phyloP scores from a whole-genome alignment of 768 basidiomycete genomes.

The Phylloporus arenicola region DNA sequence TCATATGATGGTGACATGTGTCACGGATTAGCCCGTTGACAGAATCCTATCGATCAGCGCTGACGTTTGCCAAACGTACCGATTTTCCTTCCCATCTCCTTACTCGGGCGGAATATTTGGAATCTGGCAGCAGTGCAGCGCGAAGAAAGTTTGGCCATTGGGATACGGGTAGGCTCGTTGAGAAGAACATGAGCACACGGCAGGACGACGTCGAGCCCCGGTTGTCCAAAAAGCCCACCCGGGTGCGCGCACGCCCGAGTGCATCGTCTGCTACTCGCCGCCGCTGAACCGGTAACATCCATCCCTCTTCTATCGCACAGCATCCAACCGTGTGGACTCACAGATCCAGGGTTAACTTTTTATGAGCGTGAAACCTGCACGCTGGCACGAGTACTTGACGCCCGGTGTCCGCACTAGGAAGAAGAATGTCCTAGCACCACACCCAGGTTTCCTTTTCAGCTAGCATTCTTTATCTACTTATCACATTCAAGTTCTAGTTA shows the following conservation, averaged over 20 bases:
- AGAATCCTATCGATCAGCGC: conserved; percentile 59
- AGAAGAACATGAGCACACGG: conserved; percentile 20
- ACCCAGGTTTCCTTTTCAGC: conserved; percentile 4
- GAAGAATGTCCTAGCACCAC: neutral
- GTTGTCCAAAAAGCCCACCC: conserved; percentile 24
- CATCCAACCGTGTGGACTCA: conserved; percentile 5
- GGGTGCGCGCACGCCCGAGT: conserved; percentile 20
- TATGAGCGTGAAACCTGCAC: conserved; percentile 3
- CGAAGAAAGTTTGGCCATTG: conserved; percentile 70
- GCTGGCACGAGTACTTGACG: neutral
- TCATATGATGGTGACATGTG: conserved; percentile 11
- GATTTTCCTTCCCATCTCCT: conserved; percentile 51
- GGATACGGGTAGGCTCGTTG: conserved; percentile 32
- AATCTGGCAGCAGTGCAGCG: conserved; percentile 71
- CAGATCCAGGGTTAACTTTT: conserved; percentile 19
- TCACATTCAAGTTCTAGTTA: conserved; percentile 11
- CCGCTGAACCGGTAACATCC: conserved; percentile 28
- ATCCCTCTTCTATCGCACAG: conserved; percentile 1
- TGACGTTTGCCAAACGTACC: conserved; percentile 50
- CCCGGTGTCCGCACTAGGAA: neutral
- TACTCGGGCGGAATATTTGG: conserved; percentile 79
- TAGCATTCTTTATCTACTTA: conserved; percentile 12
- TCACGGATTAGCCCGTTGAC: conserved; percentile 49
- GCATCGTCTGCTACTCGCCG: conserved; percentile 22
- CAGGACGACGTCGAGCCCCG: conserved; percentile 25